Evolutionary conservation across 306 rosid species (phyloP).

Genomic region (Sicyos baderoa): DNA sequence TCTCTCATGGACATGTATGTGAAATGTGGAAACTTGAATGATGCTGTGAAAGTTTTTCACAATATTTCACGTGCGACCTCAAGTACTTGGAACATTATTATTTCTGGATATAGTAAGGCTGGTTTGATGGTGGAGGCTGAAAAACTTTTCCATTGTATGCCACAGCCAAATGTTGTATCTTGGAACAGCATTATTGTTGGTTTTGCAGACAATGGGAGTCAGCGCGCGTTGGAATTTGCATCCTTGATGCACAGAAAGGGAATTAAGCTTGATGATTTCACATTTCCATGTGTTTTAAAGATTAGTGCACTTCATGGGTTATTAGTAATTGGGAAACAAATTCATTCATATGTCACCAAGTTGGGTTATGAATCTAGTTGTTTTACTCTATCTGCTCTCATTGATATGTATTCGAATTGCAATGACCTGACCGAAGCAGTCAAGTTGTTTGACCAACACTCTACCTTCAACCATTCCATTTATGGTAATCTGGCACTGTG

Average conservation of each 20-base stretch:
- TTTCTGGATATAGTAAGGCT: slow-evolving; percentile 46
- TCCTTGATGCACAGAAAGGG: slow-evolving; percentile 52
- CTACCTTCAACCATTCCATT: slow-evolving; percentile 23
- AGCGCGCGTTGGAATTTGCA: slow-evolving; percentile 39
- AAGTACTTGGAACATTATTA: slow-evolving; percentile 55
- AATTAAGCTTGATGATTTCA: slow-evolving; percentile 53
- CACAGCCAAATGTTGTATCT: slow-evolving; percentile 48
- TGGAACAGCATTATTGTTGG: slow-evolving; percentile 85
- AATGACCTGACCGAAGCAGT: slow-evolving; percentile 40
- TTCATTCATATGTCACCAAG: slow-evolving; percentile 51
- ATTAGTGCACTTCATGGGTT: slow-evolving; percentile 36
- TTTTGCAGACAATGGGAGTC: slow-evolving; percentile 39
- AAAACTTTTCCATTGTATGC: slow-evolving; percentile 48
- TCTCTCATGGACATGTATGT: slow-evolving; percentile 78
- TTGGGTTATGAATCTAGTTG: slow-evolving; percentile 51
- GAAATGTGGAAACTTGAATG: slow-evolving; percentile 63
- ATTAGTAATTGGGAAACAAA: slow-evolving; percentile 44
- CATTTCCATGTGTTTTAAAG: slow-evolving; percentile 69
- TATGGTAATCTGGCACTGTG: slow-evolving; percentile 48
- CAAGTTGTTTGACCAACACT: slow-evolving; percentile 40
- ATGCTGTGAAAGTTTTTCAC: slow-evolving; percentile 50
- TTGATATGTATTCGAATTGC: slow-evolving; percentile 78
- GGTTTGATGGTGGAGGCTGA: slow-evolving; percentile 58
- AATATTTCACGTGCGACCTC: slow-evolving; percentile 36
- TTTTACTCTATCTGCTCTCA: slow-evolving; percentile 58